Base-by-base conservation (phyloP, 1,139 yeast species). In the Saccharomyces hybrid region DNA sequence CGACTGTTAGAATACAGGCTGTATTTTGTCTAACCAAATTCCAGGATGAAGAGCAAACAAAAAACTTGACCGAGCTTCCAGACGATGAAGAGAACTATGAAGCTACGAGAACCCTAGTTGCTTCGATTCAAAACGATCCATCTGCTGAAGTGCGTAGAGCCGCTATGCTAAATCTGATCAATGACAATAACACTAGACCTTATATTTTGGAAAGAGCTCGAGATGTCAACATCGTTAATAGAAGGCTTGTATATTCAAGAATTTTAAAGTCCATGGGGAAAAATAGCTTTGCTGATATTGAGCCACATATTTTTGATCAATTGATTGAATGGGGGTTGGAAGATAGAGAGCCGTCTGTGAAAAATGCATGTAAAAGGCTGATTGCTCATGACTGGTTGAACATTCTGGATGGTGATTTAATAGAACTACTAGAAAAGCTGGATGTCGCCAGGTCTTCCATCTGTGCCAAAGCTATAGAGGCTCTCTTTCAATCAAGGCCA, bases 61-160 rank as follows among this genome's bases (percentile, higher is more conserved):
- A 49, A 26, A 49, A 51, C 28, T 41, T 52, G 2, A 48, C 51
- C 13, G 75, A 72, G 1, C 76, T 73, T 5, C 75, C 72, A 20
- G 73, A 71, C 5, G 70, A 66, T 16, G 71, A 66, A 8, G 70
- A 65, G 47, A 60, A 73, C 13, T 75, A 75, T 49, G 76, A 74
- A 46, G 81, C 85, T n/a, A 78, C 82, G 1, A 75, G 78, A 41
- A 75, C 77, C 50, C 71, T 89, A 30, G 62, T 84, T 41, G 65
- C 73, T 23, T 78, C 86, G 0, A 73, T 90, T 63, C 85, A 83
- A 63, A 81, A 85, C 65, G 99, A 93, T 69, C 81, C 89, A 1
- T 84, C 85, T 62, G 84, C 97, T 0, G 99, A 93, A 61, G 97
- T 91, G 1, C 78, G 99, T 61, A 76, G 97, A 53, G 90, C 96